A percentile compares a stretch with the other conserved stretches of the same genome.
Evolutionary conservation across 2,329 filamentous ascomycete species (phyloP).

Genomic region (Penicillium sp.): DNA sequence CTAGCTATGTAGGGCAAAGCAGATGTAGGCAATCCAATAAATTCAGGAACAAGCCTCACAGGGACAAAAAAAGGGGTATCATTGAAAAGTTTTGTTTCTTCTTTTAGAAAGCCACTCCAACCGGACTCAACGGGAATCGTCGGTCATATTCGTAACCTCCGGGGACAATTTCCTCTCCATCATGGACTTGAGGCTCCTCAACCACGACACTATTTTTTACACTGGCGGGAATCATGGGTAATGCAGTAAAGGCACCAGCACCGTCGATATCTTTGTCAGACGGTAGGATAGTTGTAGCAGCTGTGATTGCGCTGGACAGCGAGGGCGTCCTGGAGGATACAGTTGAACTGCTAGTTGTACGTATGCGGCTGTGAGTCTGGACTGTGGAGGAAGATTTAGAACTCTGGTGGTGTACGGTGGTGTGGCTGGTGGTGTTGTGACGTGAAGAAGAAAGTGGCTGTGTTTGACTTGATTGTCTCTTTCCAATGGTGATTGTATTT

Average conservation of each 20-base stretch:
- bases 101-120: constrained; percentile 22
- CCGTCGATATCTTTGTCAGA: constrained; percentile 22
- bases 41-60: background rate
- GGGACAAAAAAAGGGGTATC: constrained; percentile 4
- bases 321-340: constrained; percentile 21
- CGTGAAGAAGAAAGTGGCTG: background rate
- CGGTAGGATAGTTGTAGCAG: constrained; percentile 17
- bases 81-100: background rate
- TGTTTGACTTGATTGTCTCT: constrained; percentile 4
- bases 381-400: constrained; percentile 12
- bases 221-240: constrained; percentile 13
- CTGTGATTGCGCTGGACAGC: constrained; percentile 25
- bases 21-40: background rate
- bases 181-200: constrained; percentile 10
- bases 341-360: constrained; percentile 13
- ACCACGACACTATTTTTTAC: constrained; percentile 13
- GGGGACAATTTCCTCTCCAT: constrained; percentile 14
- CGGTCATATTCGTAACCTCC: constrained; percentile 14
- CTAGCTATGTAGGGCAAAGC: constrained; percentile 4
- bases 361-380: constrained; percentile 11
- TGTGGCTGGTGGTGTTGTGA: background rate
- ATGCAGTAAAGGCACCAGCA: constrained; percentile 2
- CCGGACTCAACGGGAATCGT: constrained; percentile 14
- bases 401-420: constrained; percentile 3
- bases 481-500: constrained; percentile 3